Evolutionary conservation across 768 basidiomycete species (phyloP).

Genomic region (Coprinopsis marcescibilis): DNA sequence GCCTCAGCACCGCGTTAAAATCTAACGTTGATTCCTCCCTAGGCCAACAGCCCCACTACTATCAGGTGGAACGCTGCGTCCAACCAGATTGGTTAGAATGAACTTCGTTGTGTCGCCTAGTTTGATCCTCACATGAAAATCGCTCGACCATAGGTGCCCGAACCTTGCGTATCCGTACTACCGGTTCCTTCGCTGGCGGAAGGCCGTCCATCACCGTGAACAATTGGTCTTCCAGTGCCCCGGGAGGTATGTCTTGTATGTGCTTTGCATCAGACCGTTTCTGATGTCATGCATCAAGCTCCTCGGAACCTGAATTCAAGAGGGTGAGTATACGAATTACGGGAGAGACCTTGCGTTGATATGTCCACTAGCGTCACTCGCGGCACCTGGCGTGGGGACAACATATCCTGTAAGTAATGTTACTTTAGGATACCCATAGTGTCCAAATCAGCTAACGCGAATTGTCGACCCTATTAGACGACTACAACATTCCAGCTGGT

Average conservation of each 20-base stretch:
- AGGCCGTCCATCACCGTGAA: conserved; percentile 41
- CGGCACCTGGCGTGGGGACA: conserved; percentile 45
- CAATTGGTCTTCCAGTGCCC: conserved; percentile 35
- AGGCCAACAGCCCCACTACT: conserved; percentile 41
- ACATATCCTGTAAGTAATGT: conserved; percentile 33
- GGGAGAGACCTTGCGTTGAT: background rate
- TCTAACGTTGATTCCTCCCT: background rate
- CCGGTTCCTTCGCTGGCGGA: conserved; percentile 41
- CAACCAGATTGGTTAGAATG: conserved; percentile 32
- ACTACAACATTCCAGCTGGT: conserved; percentile 38
- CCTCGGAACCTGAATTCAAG: conserved; percentile 37
- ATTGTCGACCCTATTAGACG: conserved; percentile 20
- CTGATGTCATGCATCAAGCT: conserved; percentile 17
- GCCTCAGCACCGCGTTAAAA: background rate
- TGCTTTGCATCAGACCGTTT: background rate
- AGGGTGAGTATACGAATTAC: conserved; percentile 24
- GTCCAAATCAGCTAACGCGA: background rate
- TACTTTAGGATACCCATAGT: background rate
- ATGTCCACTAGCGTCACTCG: conserved; percentile 33
- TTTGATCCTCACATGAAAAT: background rate
- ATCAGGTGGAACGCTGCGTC: conserved; percentile 36
- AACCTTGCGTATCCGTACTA: conserved; percentile 41
- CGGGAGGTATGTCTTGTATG: conserved; percentile 22
- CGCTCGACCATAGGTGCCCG: conserved; percentile 29
- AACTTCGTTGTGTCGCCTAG: background rate